Conservation (phyloP, 2,329 filamentous ascomycete species). For the Lasiodiplodia gonubiensis region DNA sequence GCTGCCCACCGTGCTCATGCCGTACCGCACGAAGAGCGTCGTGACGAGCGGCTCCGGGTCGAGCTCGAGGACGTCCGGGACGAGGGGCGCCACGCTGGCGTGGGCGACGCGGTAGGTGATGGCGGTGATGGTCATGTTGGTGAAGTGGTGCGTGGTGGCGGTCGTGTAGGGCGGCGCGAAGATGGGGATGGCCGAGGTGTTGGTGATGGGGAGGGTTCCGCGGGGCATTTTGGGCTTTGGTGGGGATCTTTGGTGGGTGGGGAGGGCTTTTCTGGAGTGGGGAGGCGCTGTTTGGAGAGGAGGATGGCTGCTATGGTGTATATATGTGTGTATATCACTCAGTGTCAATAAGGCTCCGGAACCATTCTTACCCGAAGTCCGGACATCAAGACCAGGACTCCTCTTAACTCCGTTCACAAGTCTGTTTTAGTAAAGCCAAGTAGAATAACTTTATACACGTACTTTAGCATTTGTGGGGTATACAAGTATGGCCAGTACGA, state of each 20-base stretch:
- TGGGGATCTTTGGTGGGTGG: neutral
- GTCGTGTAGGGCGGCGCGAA: neutral
- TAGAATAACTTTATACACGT: too few species aligned
- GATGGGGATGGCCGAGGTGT: neutral
- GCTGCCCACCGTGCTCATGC: conserved; percentile 20
- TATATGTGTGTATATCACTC: too few species aligned
- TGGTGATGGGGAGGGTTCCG: neutral
- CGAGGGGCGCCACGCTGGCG: neutral
- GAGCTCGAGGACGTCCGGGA: neutral
- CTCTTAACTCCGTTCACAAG: too few species aligned
- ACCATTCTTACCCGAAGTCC: too few species aligned
- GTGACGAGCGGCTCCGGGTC: neutral
- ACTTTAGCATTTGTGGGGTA: too few species aligned
- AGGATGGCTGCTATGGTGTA: too few species aligned
- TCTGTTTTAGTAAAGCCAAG: too few species aligned
- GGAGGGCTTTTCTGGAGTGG: too few species aligned
- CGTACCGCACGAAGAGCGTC: neutral
- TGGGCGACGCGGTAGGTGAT: conserved; percentile 2
- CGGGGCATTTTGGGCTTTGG: neutral
- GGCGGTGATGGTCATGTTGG: neutral
- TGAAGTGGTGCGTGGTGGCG: neutral
- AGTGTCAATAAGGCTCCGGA: too few species aligned
- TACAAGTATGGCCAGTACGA: too few species aligned
- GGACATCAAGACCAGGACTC: too few species aligned
- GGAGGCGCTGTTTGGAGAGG: too few species aligned